A percentile compares a stretch with the other conserved stretches of the same genome.
Evolutionary conservation across 257 asterid genomes (phyloP).

Genomic region (Leptodermis oblonga): DNA sequence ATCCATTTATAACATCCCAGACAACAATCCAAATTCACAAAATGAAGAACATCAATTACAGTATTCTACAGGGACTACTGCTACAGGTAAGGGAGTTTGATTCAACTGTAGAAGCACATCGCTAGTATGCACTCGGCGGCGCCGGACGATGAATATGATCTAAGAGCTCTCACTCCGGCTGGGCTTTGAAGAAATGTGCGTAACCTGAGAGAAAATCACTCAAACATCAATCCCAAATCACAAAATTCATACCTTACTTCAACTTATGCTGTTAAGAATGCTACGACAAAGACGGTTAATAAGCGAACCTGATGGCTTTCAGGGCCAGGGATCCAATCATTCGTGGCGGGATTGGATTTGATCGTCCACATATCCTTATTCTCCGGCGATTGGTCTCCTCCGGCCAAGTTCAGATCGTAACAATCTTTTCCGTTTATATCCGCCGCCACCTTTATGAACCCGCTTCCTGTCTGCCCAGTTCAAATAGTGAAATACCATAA

Average conservation of each 20-base stretch:
- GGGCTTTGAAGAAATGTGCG: slow-evolving; percentile 32
- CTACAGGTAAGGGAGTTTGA: background rate
- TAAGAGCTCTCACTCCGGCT: slow-evolving; percentile 37
- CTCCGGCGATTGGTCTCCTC: background rate
- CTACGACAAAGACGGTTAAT: too few species aligned
- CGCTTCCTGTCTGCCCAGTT: slow-evolving; percentile 40
- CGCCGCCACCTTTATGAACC: slow-evolving; percentile 31
- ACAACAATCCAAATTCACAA: background rate
- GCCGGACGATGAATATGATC: background rate
- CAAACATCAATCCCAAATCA: background rate
- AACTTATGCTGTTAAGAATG: too few species aligned
- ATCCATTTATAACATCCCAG: too few species aligned
- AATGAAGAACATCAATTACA: background rate
- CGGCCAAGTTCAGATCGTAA: slow-evolving; percentile 20
- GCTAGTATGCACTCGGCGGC: background rate
- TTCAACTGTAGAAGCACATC: background rate
- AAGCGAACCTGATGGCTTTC: slow-evolving; percentile 35
- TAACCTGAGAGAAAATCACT: slow-evolving; percentile 18
- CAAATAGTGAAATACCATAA: background rate
- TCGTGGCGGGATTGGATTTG: slow-evolving; percentile 43
- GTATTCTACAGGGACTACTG: background rate
- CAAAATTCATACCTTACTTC: background rate
- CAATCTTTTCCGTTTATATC: slow-evolving; percentile 11
- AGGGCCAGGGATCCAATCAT: slow-evolving; percentile 39
- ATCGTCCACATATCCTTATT: slow-evolving; percentile 14